Evolutionary conservation across 2,329 filamentous ascomycete species (phyloP), one percentile per base, ranked within the genome.

Genomic region (Ophiostoma sp.): DNA sequence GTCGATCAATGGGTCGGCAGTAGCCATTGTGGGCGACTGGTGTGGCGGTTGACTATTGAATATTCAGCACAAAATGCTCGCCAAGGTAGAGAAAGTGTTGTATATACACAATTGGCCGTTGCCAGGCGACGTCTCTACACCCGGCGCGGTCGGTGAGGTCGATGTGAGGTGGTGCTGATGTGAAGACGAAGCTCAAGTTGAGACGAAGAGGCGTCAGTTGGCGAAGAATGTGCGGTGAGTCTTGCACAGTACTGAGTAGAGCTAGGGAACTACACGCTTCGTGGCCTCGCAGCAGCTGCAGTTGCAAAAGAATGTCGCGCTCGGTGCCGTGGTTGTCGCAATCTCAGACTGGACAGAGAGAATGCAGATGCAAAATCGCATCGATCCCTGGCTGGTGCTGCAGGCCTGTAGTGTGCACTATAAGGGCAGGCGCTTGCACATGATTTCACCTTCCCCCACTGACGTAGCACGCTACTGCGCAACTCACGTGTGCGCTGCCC

Each of bases 1-100:
- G 65, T 71, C 70, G 33, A 71, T 41, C 39, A 71, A 27, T 36
- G 67, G 17, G 39, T 69, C 31, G 62, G 62, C 52, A 41, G 67
- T 54, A 27, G 70, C 62, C 62, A 71, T 69, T 20, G 31, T 35
- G 67, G 33, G 35, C 35, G 8, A 10, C 5, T 20, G 27, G 13
- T 15, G 31, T 15, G 15, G 1, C 8, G 5, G 57, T 3, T 15
- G 31, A 15, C 31, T 7, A 64, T 31, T 31, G 27, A 31, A 31
- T 31, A 31, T n/a, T n/a, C n/a, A n/a, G n/a, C n/a, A n/a, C 23
- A 39, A 8, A 54, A 20, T 10, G n/a, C n/a, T 17, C 44, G 44
- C 6, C 13, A 48, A 6, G 7, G 48, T 23, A 23, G 10, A n/a
- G 41, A 44, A 44, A 3, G 20, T 54, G 5, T 23, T 23, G 6